Base-by-base conservation (phyloP, 164 flowering plant species). In the Chimonanthus salicifolius region DNA sequence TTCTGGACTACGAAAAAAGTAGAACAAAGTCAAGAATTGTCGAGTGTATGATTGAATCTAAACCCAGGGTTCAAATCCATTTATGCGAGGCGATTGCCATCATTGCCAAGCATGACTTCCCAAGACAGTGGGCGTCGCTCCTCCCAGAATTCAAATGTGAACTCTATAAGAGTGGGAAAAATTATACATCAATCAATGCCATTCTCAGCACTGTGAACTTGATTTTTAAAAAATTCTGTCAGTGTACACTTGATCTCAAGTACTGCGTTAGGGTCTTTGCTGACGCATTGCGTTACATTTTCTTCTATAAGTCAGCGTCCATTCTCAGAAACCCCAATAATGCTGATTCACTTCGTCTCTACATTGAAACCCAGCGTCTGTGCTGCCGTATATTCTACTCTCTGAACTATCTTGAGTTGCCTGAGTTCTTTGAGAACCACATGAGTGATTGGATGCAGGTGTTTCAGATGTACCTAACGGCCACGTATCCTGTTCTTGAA, bases 391-490 rank as follows among this genome's bases (percentile, higher is more conserved):
- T 93, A 2, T 95, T 93, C 64, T 92, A 78, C 70, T 93, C 97
- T 0, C 74, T 95, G 67, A 95, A 95, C 74, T 90, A 86, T 77
- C 94, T 87, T 74, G 98, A 93, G n/a, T 80, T 93, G 62, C 99
- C 99, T 0, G 97, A 95, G 82, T 92, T 85, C 67, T 93, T 95
- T 48, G 97, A 93, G 82, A 97, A 93, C 72, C 96, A 90, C 76
- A 92, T 93, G 97, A 82, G 75, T 4, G 94, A 94, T 74, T 95
- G 98, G 97, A 95, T 93, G 97, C 69, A 68, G 9, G 96, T 89
- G 83, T 92, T 93, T 72, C 77, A 74, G 47, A 90, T 88, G 69
- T 95, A 93, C 75, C 78, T 93, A 4, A 84, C 87, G 0, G 81
- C 77, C 0, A 74, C 66, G 3, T 93, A 88, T 68, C 88, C 88